These are phyloP conservation scores for Brassica rapa DNA, from an alignment of 345 rosid species.

Conservation along the genomic window DNA sequence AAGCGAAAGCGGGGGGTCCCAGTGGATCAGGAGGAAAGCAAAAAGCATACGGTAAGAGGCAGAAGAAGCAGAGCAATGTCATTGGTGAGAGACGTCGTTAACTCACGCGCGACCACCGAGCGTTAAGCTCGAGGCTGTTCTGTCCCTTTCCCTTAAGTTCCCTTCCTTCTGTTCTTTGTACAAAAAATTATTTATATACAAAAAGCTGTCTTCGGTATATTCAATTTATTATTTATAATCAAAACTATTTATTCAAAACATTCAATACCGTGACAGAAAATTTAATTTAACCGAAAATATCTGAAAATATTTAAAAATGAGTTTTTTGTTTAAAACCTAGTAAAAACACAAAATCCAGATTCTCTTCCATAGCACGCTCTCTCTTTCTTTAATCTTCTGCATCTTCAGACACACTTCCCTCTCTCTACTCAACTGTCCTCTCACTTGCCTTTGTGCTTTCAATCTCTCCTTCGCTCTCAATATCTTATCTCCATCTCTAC, in stretches of 20 bases:
- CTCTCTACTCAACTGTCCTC: constrained; percentile 26
- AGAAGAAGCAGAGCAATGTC: neutral
- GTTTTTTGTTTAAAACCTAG: too few relatives aligned
- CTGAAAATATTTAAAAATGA: neutral
- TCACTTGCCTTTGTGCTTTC: constrained; percentile 18
- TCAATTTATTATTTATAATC: neutral
- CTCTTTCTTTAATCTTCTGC: neutral
- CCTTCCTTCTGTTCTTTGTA: constrained; percentile 17
- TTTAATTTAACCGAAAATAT: neutral
- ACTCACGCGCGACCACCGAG: constrained; percentile 31
- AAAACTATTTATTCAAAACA: neutral
- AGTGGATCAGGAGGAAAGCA: constrained; percentile 26
- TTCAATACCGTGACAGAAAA: neutral
- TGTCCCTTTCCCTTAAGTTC: constrained; percentile 24
- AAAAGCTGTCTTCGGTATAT: constrained; percentile 14
- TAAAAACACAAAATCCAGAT: constrained; percentile 8
- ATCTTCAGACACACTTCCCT: neutral
- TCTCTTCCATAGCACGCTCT: constrained; percentile 27
- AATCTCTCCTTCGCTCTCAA: neutral
- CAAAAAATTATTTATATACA: neutral
- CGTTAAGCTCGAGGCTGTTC: constrained; percentile 35
- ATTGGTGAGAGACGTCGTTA: constrained; percentile 23
- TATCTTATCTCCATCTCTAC: neutral
- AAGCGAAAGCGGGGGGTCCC: constrained; percentile 19
- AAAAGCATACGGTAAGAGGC: constrained; percentile 15